Conservation (phyloP, 2,329 filamentous ascomycete species). For the Hypocreales sp. region DNA sequence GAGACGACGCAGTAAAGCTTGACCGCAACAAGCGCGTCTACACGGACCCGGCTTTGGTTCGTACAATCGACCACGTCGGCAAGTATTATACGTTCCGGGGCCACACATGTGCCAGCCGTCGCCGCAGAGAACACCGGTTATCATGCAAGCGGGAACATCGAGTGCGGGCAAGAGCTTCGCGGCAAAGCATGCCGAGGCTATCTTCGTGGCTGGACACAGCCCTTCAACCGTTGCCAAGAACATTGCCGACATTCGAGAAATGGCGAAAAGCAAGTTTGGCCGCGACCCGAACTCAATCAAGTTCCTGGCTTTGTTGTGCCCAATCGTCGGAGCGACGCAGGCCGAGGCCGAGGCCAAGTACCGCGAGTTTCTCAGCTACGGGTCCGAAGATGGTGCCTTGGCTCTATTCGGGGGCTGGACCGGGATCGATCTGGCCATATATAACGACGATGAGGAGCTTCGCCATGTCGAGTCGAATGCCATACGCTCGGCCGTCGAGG, state of each 20-base stretch:
- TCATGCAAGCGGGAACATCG: conserved; percentile 49
- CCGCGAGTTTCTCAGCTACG: conserved; percentile 36
- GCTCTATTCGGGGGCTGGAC: conserved; percentile 54
- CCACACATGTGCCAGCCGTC: conserved; percentile 46
- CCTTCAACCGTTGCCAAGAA: conserved; percentile 37
- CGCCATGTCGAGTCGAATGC: conserved; percentile 45
- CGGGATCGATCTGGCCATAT: conserved; percentile 44
- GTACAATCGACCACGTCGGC: conserved; percentile 46
- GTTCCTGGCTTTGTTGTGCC: conserved; percentile 41
- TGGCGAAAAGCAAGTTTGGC: conserved; percentile 29
- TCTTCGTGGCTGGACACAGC: conserved; percentile 45
- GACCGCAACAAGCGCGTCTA: conserved; percentile 36
- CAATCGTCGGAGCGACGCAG: conserved; percentile 43
- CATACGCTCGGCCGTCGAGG: conserved; percentile 34
- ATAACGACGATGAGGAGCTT: conserved; percentile 48
- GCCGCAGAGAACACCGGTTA: conserved; percentile 47
- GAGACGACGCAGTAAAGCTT: conserved; percentile 41
- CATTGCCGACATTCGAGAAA: conserved; percentile 38
- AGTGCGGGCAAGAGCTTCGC: conserved; percentile 44
- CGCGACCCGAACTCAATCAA: conserved; percentile 42
- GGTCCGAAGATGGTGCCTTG: conserved; percentile 43
- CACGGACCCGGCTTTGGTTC: conserved; percentile 27
- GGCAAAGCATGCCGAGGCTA: conserved; percentile 47
- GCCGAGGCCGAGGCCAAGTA: conserved; percentile 38
- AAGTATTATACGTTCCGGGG: conserved; percentile 44